phyloP scores from a whole-genome alignment of 2,329 filamentous ascomycete genomes.

The Chalaropsis ovoidea region DNA sequence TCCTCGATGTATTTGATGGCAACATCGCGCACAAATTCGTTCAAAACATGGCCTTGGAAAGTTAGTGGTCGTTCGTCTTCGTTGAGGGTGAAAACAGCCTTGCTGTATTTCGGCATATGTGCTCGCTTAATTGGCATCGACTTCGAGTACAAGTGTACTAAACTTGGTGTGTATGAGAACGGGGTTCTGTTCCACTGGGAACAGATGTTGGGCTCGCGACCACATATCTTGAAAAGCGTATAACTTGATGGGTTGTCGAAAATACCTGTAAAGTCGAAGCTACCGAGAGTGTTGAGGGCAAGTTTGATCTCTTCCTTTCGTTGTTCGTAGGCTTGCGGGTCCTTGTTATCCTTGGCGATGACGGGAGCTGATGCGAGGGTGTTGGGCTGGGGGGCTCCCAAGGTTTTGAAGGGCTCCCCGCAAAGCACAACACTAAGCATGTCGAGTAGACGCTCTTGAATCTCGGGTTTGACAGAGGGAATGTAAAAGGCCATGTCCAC shows the following conservation, averaged over 20 bases:
- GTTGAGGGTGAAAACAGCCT: not conserved
- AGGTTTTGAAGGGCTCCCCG: slow-evolving; percentile 79
- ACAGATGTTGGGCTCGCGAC: not conserved
- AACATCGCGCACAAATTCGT: slow-evolving; percentile 97
- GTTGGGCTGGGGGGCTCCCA: slow-evolving; percentile 78
- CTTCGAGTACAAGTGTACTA: slow-evolving; percentile 1
- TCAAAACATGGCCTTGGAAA: slow-evolving; percentile 64
- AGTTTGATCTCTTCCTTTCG: slow-evolving; percentile 81
- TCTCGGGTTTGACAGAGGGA: slow-evolving; percentile 80
- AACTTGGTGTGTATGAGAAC: not conserved
- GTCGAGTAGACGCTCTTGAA: slow-evolving; percentile 87
- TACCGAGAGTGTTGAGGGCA: slow-evolving; percentile 89
- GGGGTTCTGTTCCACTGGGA: slow-evolving; percentile 15
- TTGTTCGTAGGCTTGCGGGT: slow-evolving; percentile 68
- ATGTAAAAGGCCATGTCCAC: slow-evolving; percentile 99
- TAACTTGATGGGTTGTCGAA: not conserved
- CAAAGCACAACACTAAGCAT: slow-evolving; percentile 92
- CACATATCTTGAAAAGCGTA: slow-evolving; percentile 24
- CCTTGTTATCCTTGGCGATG: slow-evolving; percentile 77
- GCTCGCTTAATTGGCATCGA: not conserved
- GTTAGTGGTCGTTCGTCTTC: slow-evolving; percentile 16
- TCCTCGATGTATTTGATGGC: slow-evolving; percentile 97
- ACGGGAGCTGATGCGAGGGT: slow-evolving; percentile 71
- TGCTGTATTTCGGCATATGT: slow-evolving; percentile 17
- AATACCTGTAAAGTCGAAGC: slow-evolving; percentile 70